A percentile compares a stretch with the other conserved stretches of the same genome.
Evolutionary conservation across 352 stramenopile species (phyloP).

Genomic region (Phytophthora citrophthora): DNA sequence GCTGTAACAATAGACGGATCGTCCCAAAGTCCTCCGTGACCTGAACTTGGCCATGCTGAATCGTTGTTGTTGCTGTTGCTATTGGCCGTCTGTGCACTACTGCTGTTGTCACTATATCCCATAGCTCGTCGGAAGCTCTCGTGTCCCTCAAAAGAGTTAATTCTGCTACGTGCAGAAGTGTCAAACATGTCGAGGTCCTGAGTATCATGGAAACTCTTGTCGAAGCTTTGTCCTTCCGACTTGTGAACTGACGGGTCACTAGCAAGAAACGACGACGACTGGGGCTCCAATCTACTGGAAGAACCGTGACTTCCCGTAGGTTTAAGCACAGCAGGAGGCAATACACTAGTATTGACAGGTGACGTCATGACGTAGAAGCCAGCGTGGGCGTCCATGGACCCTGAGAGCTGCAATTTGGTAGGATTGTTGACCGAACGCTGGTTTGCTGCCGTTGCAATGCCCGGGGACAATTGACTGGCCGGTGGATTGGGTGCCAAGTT

Average conservation of each 20-base stretch:
- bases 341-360: constrained; percentile 9
- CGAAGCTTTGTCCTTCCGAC: constrained; percentile 5
- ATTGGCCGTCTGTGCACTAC: constrained; percentile 14
- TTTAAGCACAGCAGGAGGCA: constrained; percentile 19
- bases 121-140: constrained; percentile 34
- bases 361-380: constrained; percentile 47
- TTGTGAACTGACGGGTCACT: constrained; percentile 19
- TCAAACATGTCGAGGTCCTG: constrained; percentile 28
- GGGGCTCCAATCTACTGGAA: constrained; percentile 4
- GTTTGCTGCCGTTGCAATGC: constrained; percentile 29
- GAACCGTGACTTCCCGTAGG: constrained; percentile 14
- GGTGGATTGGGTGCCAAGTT: constrained; percentile 34
- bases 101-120: constrained; percentile 29
- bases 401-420: constrained; percentile 9
- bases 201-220: constrained; percentile 16
- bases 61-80: constrained; percentile 32
- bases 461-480: constrained; percentile 30
- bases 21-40: constrained; percentile 44
- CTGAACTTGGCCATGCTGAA: constrained; percentile 26
- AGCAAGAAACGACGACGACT: constrained; percentile 9
- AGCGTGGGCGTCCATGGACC: constrained; percentile 20
- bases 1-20: constrained; percentile 55
- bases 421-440: constrained; percentile 3
- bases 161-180: constrained; percentile 29
- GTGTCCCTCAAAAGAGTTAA: constrained; percentile 34